These are phyloP conservation scores for Pseudogymnoascus sp. DNA, from an alignment of 2,329 filamentous ascomycete species.

Conservation along the genomic window DNA sequence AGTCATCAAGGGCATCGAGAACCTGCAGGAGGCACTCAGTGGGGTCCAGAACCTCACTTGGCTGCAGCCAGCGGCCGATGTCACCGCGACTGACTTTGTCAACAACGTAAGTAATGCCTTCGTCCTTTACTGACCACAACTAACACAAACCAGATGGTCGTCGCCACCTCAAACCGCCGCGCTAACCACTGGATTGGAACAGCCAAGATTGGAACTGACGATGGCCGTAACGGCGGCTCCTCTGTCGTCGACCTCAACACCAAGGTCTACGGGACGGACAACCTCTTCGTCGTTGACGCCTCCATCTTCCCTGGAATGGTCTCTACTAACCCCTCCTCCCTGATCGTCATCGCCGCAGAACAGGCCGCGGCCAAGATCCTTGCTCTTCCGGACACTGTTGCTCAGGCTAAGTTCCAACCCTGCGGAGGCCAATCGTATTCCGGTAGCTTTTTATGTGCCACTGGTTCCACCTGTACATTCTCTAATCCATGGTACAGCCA, in stretches of 20 bases:
- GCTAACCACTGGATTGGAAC: conserved; percentile 48
- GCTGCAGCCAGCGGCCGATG: conserved; percentile 43
- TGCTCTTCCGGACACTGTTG: conserved; percentile 24
- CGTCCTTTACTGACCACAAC: not conserved
- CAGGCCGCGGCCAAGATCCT: conserved; percentile 47
- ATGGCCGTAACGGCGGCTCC: conserved; percentile 44
- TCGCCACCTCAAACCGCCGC: conserved; percentile 31
- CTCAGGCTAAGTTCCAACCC: not conserved
- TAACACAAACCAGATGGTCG: conserved; percentile 12
- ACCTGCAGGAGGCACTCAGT: conserved; percentile 45
- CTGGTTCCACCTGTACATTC: not conserved
- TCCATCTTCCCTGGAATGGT: conserved; percentile 62
- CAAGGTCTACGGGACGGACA: conserved; percentile 59
- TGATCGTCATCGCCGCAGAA: conserved; percentile 58
- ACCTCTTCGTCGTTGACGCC: conserved; percentile 60
- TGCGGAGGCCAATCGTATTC: conserved; percentile 2
- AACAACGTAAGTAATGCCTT: conserved; percentile 33
- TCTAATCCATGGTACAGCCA: conserved; percentile 9
- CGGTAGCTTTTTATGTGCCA: not conserved
- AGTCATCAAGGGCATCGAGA: conserved; percentile 56
- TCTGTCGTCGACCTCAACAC: conserved; percentile 56
- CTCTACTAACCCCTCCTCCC: conserved; percentile 59
- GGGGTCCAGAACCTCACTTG: conserved; percentile 47
- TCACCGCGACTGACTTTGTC: conserved; percentile 48
- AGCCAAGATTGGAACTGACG: conserved; percentile 51